These are phyloP conservation scores for Vinca major DNA, from an alignment of 305 asterid species.

Conservation along the genomic window DNA sequence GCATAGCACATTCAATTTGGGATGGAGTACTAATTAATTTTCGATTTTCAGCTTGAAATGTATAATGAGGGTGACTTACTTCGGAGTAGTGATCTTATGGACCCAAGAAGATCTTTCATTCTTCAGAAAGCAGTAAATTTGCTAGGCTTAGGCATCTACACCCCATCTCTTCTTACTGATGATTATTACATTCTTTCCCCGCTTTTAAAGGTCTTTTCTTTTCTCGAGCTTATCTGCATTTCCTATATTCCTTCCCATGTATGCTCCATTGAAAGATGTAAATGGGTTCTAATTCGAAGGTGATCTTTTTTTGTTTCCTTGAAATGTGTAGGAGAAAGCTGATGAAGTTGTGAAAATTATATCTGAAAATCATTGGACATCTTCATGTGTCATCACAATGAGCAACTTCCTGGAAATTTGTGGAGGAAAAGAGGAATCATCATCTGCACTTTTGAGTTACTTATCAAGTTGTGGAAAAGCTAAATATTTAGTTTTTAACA, in stretches of 20 bases:
- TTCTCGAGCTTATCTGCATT: not conserved
- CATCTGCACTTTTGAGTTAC: constrained; percentile 51
- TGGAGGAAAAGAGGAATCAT: constrained; percentile 56
- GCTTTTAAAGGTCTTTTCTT: constrained; percentile 38
- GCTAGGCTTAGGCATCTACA: constrained; percentile 17
- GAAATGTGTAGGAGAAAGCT: constrained; percentile 41
- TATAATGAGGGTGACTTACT: constrained; percentile 50
- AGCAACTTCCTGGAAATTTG: constrained; percentile 50
- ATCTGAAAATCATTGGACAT: constrained; percentile 62
- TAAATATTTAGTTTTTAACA: constrained; percentile 31
- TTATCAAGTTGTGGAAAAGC: constrained; percentile 50
- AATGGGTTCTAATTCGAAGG: too few species aligned
- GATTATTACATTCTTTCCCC: constrained; percentile 43
- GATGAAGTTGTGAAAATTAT: constrained; percentile 40
- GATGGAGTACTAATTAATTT: too few species aligned
- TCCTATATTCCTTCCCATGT: not conserved
- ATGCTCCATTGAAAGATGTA: not conserved
- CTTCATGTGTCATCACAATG: constrained; percentile 57
- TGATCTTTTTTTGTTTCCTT: not conserved
- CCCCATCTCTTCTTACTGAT: constrained; percentile 27
- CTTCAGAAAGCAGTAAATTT: constrained; percentile 36
- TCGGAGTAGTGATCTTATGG: constrained; percentile 20
- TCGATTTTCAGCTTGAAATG: constrained; percentile 43
- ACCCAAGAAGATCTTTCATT: constrained; percentile 29
- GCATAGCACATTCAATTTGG: not conserved